Percentiles rank a stretch among this genome's conserved stretches.
These are phyloP conservation scores for Debaryomyces maramus DNA, from an alignment of 805 yeast genomes.

Conservation along the genomic window DNA sequence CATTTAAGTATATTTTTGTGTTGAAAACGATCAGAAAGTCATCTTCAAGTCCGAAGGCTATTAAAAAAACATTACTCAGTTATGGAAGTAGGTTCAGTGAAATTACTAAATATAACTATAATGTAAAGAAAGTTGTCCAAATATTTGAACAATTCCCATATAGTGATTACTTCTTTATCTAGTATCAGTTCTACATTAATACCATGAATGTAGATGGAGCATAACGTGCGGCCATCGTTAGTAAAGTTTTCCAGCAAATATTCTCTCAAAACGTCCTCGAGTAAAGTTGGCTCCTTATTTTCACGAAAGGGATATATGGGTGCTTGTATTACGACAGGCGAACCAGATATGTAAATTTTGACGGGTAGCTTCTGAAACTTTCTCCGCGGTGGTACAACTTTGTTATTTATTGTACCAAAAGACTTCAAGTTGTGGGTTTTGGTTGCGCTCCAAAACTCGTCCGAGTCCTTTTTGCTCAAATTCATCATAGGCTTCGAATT, in stretches of 20 bases:
- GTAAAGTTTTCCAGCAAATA: conserved; percentile 15
- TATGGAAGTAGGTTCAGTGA: no score
- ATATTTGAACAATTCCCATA: conserved; percentile 35
- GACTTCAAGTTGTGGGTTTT: conserved; percentile 28
- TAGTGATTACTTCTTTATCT: conserved; percentile 16
- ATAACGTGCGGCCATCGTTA: conserved; percentile 5
- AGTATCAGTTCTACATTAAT: conserved; percentile 20
- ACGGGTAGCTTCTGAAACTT: conserved; percentile 46
- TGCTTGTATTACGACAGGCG: conserved; percentile 33
- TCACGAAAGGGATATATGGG: conserved; percentile 13
- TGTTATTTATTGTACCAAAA: conserved; percentile 26
- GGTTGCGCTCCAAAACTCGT: conserved; percentile 56
- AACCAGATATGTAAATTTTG: conserved; percentile 45
- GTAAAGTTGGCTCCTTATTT: conserved; percentile 3
- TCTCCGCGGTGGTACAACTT: conserved; percentile 22
- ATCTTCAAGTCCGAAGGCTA: no score
- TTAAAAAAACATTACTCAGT: no score
- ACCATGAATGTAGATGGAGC: conserved; percentile 31
- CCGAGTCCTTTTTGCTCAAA: conserved; percentile 62
- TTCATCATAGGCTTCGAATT: conserved; percentile 80
- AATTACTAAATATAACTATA: conserved; percentile 14
- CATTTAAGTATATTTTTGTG: no score
- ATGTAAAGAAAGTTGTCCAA: conserved; percentile 40
- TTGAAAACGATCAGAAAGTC: no score
- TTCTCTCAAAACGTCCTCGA: conserved; percentile 6